Evolutionary conservation across 805 yeast species (phyloP).

Genomic region (Saccharomycopsis vini): DNA sequence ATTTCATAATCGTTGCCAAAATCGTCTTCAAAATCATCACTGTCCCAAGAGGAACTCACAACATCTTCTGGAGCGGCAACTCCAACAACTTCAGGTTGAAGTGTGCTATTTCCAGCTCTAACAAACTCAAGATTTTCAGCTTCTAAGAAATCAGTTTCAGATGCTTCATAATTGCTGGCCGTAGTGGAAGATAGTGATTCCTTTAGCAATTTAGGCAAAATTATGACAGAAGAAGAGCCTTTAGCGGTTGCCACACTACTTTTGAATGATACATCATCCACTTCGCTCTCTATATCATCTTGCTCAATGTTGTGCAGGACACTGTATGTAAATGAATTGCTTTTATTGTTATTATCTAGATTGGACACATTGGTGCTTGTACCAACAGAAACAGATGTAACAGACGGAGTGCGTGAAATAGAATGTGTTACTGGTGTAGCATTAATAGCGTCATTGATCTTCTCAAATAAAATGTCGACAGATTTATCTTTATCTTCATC

Average conservation of each 20-base stretch:
- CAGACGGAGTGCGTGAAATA: too few relatives aligned
- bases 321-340: too few relatives aligned
- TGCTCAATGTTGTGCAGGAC: too few relatives aligned
- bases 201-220: conserved; percentile 12
- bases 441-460: too few relatives aligned
- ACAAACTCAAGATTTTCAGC: not conserved
- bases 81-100: conserved; percentile 3
- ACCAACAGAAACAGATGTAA: too few relatives aligned
- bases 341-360: too few relatives aligned
- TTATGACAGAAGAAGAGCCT: conserved; percentile 5
- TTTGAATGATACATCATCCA: not conserved
- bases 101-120: too few relatives aligned
- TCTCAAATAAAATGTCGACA: too few relatives aligned
- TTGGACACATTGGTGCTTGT: too few relatives aligned
- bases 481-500: too few relatives aligned
- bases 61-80: conserved; percentile 5
- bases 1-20: conserved; percentile 9
- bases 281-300: too few relatives aligned
- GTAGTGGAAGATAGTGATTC: conserved; percentile 7
- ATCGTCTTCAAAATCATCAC: not conserved
- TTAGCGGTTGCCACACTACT: not conserved
- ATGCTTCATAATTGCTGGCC: not conserved
- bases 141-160: not conserved
- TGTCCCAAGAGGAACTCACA: conserved; percentile 4
- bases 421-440: too few relatives aligned